A percentile compares a stretch with the other conserved stretches of the same genome.
Conservation (phyloP, 2,329 filamentous ascomycete species). For the Xylariales sp. region DNA sequence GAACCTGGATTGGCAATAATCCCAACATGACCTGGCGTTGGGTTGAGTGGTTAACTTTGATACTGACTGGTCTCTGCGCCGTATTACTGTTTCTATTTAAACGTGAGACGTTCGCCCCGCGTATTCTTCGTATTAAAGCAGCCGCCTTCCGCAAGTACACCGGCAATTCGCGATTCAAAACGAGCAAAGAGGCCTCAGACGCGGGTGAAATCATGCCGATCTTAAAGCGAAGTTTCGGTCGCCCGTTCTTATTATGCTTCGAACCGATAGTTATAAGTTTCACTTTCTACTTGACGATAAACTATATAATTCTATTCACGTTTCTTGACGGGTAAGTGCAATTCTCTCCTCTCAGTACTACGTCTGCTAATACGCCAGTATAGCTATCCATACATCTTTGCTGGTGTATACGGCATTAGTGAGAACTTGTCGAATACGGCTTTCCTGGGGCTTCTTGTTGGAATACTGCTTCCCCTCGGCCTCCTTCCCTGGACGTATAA, state of each 20-base stretch:
- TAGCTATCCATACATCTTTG: conserved; percentile 60
- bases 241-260: conserved; percentile 49
- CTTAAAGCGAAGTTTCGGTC: conserved; percentile 44
- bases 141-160: conserved; percentile 44
- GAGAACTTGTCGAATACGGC: conserved; percentile 54
- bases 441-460: conserved; percentile 55
- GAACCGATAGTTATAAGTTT: conserved; percentile 55
- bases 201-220: conserved; percentile 38
- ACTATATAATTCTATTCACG: conserved; percentile 63
- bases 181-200: conserved; percentile 42
- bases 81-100: conserved; percentile 42
- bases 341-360: not conserved
- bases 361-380: not conserved
- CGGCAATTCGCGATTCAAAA: conserved; percentile 44
- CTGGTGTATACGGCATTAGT: conserved; percentile 52
- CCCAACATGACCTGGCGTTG: conserved; percentile 46
- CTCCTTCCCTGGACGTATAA: conserved; percentile 47
- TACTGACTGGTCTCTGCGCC: conserved; percentile 43
- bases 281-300: conserved; percentile 59
- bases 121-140: conserved; percentile 47
- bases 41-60: conserved; percentile 54
- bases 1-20: conserved; percentile 41
- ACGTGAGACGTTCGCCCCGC: conserved; percentile 49
- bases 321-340: conserved; percentile 53
- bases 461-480: conserved; percentile 48